Evolutionary conservation across 2,329 filamentous ascomycete genomes (phyloP).

Genomic region (Pseudonectria buxi): DNA sequence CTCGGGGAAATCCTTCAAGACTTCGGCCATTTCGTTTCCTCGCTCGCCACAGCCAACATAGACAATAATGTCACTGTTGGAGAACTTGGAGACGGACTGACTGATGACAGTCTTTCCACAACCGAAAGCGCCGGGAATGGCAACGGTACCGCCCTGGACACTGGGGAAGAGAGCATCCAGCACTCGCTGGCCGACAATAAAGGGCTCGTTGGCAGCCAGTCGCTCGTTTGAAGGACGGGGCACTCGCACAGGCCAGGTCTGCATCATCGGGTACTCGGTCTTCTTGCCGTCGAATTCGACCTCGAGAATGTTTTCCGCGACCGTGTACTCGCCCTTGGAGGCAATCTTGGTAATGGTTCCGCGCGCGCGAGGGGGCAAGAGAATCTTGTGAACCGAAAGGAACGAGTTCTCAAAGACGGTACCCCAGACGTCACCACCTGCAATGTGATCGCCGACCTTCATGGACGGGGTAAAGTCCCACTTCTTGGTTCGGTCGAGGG

Average conservation of each 20-base stretch:
- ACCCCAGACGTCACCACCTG: conserved; percentile 93
- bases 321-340: conserved; percentile 84
- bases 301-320: conserved; percentile 89
- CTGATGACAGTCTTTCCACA: conserved; percentile 99
- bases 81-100: conserved; percentile 98
- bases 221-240: conserved; percentile 90
- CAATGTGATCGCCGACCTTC: conserved; percentile 96
- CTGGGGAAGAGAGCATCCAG: conserved; percentile 92
- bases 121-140: conserved; percentile 96
- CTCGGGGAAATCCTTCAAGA: conserved; percentile 99
- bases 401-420: conserved; percentile 94
- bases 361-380: conserved; percentile 81
- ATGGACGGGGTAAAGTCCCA: conserved; percentile 90
- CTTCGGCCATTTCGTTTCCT: conserved; percentile 99
- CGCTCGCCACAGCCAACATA: conserved; percentile 90
- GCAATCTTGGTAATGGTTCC: conserved; percentile 91
- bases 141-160: conserved; percentile 95
- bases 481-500: conserved; percentile 84
- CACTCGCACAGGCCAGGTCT: conserved; percentile 95
- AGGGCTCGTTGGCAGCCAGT: conserved; percentile 79
- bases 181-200: conserved; percentile 94
- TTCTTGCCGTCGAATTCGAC: conserved; percentile 96
- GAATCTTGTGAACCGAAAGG: conserved; percentile 85
- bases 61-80: conserved; percentile 97
- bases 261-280: conserved; percentile 95